Percentiles rank a stretch among this genome's conserved stretches.
These are phyloP conservation scores for Phytophthora tubulina DNA, from an alignment of 352 stramenopile genomes.

Conservation along the genomic window DNA sequence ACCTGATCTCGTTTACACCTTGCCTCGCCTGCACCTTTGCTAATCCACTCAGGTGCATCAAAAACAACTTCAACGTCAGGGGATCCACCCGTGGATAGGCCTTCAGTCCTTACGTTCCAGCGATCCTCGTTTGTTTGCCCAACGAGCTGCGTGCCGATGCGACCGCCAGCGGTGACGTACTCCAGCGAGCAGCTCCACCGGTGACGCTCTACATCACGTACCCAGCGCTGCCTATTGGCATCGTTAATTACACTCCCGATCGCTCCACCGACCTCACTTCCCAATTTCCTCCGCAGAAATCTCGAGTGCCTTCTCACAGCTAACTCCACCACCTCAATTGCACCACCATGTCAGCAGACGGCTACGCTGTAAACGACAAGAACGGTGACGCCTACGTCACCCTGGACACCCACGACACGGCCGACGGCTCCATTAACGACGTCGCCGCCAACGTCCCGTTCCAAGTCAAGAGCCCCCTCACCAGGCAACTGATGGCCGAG, in stretches of 20 bases:
- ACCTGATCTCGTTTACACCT: too few relatives aligned
- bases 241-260: background rate
- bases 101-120: conserved; percentile 10
- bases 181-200: background rate
- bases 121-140: conserved; percentile 2
- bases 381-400: conserved; percentile 28
- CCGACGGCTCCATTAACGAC: conserved; percentile 15
- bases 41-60: background rate
- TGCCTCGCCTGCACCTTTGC: too few relatives aligned
- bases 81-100: conserved; percentile 19
- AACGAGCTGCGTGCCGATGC: conserved; percentile 12
- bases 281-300: conserved; percentile 11
- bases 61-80: conserved; percentile 15
- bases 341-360: conserved; percentile 23
- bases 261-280: background rate
- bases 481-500: conserved; percentile 61
- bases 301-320: background rate
- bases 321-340: background rate
- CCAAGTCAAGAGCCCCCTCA: conserved; percentile 43
- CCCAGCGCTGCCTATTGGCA: background rate
- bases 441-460: conserved; percentile 10
- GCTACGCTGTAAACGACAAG: conserved; percentile 26
- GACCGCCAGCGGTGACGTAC: conserved; percentile 3
- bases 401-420: conserved; percentile 30
- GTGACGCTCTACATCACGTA: background rate